Conservation (phyloP, 441 rosid species). For the Aquilaria agallochum region DNA sequence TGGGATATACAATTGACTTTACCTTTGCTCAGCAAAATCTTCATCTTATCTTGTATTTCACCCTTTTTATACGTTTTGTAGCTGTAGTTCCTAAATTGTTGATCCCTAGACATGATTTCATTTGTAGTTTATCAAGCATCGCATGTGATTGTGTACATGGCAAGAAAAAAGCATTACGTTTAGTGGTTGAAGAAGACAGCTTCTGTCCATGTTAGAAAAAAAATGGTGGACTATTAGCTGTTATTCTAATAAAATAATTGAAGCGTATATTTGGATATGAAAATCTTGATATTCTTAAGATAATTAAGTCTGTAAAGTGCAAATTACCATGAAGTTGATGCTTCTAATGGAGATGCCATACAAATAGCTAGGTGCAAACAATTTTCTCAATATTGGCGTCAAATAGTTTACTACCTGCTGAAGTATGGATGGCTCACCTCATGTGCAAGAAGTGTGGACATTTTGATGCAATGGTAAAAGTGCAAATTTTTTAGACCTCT, state of each 20-base stretch:
- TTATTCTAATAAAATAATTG: not conserved
- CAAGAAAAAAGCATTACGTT: conserved; percentile 93
- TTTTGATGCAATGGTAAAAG: conserved; percentile 43
- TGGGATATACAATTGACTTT: conserved; percentile 91
- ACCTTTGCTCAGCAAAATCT: conserved; percentile 61
- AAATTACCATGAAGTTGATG: too few species aligned
- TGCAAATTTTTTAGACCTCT: not conserved
- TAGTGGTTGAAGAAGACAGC: conserved; percentile 87
- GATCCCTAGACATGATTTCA: conserved; percentile 15
- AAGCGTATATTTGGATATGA: too few species aligned
- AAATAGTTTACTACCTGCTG: conserved; percentile 38
- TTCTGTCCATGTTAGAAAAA: conserved; percentile 68
- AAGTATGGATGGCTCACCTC: conserved; percentile 89
- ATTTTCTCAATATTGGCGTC: too few species aligned
- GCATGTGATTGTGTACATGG: conserved; percentile 72
- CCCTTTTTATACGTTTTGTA: not conserved
- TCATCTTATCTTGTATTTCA: conserved; percentile 32
- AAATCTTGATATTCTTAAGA: too few species aligned
- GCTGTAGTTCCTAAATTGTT: conserved; percentile 9
- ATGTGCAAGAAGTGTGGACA: conserved; percentile 90
- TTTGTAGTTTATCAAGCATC: conserved; percentile 52
- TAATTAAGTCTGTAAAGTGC: too few species aligned
- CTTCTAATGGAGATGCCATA: too few species aligned
- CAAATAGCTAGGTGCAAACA: too few species aligned
- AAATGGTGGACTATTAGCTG: conserved; percentile 49